Base-by-base conservation (phyloP, 352 stramenopile genomes). In the Phytophthora megakarya region DNA sequence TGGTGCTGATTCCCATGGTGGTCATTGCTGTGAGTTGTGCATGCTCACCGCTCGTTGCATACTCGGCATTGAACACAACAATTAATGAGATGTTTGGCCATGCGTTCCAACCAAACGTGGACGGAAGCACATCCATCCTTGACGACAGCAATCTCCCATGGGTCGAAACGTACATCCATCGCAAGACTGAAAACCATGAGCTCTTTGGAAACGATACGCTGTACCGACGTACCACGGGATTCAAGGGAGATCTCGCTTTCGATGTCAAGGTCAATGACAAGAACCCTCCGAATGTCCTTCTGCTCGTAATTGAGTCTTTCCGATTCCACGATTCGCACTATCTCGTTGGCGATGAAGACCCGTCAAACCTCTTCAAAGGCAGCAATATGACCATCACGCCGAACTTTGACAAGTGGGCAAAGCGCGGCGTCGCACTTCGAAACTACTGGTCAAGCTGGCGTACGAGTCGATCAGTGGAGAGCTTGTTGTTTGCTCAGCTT, bases 391-490 rank as follows among this genome's bases (percentile, higher is more conserved):
- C 71, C 0, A 57, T 87, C 1, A 84, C 76, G 3, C 78, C 76
- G 0, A 68, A 80, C 15, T 87, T 87, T 10, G 75, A 89, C 39
- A 66, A 52, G 35, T 89, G 74, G 71, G 76, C 80, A 1, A 73
- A 78, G 28, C 75, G 76, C 6, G 76, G 76, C 16, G 59, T 89
- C 13, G 76, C 75, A 0, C 76, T 89, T 40, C 57, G 51, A 11
- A 88, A 87, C 32, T 63, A 79, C 32, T 89, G 80, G 77, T 86
- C 80, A 3, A 86, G 73, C 30, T 85, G 67, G 62, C 60, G 65
- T 1, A 86, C 79, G 8, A 88, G 76, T 65, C 75, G 79, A 11
- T 86, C 80, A 0, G 18, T 86, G 5, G 77, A 85, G 55, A 84
- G 72, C 32, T 67, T 85, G 30, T 38, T 84, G 30, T 89, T 80